These are phyloP conservation scores for Tilletia indica DNA, from an alignment of 1,284 basidiomycete genomes.

Conservation along the genomic window DNA sequence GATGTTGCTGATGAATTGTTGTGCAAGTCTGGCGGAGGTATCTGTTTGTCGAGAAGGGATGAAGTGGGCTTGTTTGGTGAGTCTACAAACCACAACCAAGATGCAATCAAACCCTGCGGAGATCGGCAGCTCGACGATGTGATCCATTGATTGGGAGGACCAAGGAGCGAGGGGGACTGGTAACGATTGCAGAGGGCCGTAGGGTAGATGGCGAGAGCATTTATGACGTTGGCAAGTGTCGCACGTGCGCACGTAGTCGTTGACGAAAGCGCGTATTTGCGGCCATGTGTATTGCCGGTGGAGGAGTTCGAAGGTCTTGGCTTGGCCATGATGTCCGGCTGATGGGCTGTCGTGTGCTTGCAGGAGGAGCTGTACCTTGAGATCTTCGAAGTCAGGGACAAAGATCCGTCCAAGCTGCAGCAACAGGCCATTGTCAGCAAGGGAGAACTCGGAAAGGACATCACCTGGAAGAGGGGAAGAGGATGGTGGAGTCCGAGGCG, in stretches of 20 bases:
- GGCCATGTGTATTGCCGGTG: constrained; percentile 56
- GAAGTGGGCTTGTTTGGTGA: constrained; percentile 55
- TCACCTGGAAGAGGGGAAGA: neutral
- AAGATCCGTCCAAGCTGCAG: neutral
- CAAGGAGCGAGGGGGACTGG: constrained; percentile 57
- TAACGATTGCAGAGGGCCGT: constrained; percentile 57
- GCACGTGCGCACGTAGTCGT: constrained; percentile 58
- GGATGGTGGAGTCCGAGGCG: neutral
- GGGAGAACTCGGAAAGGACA: too few species aligned
- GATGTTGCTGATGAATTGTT: constrained; percentile 43
- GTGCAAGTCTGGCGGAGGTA: constrained; percentile 44
- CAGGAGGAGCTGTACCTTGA: neutral
- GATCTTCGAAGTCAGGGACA: constrained; percentile 10
- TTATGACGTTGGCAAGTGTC: constrained; percentile 58
- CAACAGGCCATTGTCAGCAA: neutral
- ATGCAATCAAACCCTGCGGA: constrained; percentile 57
- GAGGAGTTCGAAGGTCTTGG: constrained; percentile 30
- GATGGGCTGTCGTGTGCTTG: constrained; percentile 10
- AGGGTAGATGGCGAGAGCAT: constrained; percentile 28
- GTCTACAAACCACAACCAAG: constrained; percentile 56
- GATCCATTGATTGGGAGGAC: constrained; percentile 59
- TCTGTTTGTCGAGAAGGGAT: constrained; percentile 63
- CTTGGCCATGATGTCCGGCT: neutral
- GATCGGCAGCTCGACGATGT: constrained; percentile 57
- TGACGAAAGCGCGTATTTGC: constrained; percentile 51